Conservation (phyloP, 768 basidiomycete genomes). For the Lactarius sp. region DNA sequence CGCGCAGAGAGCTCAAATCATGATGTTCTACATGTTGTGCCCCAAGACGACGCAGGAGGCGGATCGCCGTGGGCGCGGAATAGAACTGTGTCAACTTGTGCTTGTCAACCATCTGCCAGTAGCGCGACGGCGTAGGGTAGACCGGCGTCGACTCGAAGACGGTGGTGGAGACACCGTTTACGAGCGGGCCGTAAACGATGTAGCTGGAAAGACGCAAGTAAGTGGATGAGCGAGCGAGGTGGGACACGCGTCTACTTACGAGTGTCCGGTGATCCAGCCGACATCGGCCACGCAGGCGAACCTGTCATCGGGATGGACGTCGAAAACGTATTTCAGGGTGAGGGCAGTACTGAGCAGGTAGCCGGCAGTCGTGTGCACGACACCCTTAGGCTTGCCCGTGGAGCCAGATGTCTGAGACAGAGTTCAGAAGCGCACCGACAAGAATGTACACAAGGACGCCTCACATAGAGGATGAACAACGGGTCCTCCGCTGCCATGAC, state of each 20-base stretch:
- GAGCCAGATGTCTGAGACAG: constrained; percentile 77
- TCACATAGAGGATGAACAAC: constrained; percentile 95
- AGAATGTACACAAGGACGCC: constrained; percentile 31
- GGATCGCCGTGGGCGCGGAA: constrained; percentile 91
- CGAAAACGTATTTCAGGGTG: constrained; percentile 96
- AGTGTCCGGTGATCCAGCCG: constrained; percentile 98
- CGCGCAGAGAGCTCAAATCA: constrained; percentile 78
- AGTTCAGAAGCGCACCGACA: not conserved
- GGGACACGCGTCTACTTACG: constrained; percentile 37
- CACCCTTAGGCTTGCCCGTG: constrained; percentile 95
- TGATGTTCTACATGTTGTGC: constrained; percentile 77
- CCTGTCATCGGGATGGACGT: constrained; percentile 92
- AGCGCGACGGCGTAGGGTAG: constrained; percentile 92
- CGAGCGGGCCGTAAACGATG: constrained; percentile 92
- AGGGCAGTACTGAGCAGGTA: constrained; percentile 90
- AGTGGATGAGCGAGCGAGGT: not conserved
- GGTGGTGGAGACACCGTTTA: constrained; percentile 76
- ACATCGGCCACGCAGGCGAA: constrained; percentile 99
- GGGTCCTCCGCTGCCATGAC: constrained; percentile 92
- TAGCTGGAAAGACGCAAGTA: constrained; percentile 42
- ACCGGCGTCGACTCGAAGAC: constrained; percentile 97
- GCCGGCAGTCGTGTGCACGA: constrained; percentile 83
- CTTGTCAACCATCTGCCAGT: constrained; percentile 94
- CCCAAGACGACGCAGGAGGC: constrained; percentile 82
- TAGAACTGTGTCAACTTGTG: constrained; percentile 96